phyloP scores from a whole-genome alignment of 2,329 filamentous ascomycete species.

The Aureobasidium pullulans region DNA sequence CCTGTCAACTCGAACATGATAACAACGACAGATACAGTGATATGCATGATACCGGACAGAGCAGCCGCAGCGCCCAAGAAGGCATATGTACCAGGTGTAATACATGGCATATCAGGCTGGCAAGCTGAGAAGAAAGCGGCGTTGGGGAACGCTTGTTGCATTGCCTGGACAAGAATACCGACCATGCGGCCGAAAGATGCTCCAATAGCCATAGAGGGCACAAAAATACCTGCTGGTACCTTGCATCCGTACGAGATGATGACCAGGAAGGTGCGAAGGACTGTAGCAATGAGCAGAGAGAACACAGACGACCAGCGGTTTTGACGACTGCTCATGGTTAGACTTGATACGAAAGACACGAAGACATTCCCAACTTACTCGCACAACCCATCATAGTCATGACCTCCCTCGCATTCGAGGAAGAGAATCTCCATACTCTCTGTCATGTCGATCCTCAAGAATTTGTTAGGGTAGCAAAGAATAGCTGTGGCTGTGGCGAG shows the following conservation, averaged over 20 bases:
- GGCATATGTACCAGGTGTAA: conserved; percentile 94
- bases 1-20: conserved; percentile 99
- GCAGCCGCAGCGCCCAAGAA: conserved; percentile 89
- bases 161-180: conserved; percentile 86
- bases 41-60: conserved; percentile 94
- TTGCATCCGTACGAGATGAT: conserved; percentile 97
- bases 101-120: conserved; percentile 85
- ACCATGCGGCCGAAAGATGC: conserved; percentile 88
- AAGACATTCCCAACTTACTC: conserved; percentile 45
- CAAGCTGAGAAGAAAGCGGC: conserved; percentile 84
- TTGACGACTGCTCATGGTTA: conserved; percentile 38
- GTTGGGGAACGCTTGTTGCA: conserved; percentile 75
- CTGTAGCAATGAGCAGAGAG: conserved; percentile 70
- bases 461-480: conserved; percentile 95
- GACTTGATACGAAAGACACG: neutral
- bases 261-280: conserved; percentile 74
- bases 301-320: conserved; percentile 71
- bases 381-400: conserved; percentile 87
- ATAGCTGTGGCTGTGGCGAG: conserved; percentile 78
- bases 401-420: conserved; percentile 78
- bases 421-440: conserved; percentile 99
- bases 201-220: conserved; percentile 95
- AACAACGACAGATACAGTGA: conserved; percentile 92
- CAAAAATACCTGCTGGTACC: conserved; percentile 94
- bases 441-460: conserved; percentile 95